Evolutionary conservation across 2,329 filamentous ascomycete genomes (phyloP), one percentile per base, ranked within the genome.

Genomic region (Talaromyces sp.): DNA sequence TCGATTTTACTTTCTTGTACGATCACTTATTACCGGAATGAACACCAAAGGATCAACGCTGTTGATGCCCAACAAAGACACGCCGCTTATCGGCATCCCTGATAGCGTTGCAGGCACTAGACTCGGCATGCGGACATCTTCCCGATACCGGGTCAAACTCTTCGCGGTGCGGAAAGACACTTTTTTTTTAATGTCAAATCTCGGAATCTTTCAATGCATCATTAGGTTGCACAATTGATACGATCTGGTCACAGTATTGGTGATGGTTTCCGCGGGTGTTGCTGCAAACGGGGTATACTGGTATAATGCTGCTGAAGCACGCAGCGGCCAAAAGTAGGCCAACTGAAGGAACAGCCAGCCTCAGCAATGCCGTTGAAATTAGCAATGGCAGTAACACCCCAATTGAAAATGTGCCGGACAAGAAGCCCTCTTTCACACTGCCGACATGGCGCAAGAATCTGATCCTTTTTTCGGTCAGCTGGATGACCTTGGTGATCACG

Each of bases 391-490:
- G 27, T 52, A 29, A 52, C 19, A 24, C n/a, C 11, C 21, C 21
- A 8, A n/a, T 14, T 46, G n/a, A 24, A 7, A n/a, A n/a, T 29
- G 17, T 27, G n/a, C 19, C 49, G 17, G 26, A 52, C 13, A 5
- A 19, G 24, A 46, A 46, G 9, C 49, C 49, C 9, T 52, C 49
- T 17, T 52, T 52, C 14, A 1, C 24, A 4, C 50, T 60, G 14
- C 71, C 73, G 9, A 59, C 54, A 58, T 77, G 75, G 75, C 71
- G 70, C 27, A 79, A 79, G 69, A 71, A 63, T 24, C 65, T 78
- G 24, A 76, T 79, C 27, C 67, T 78, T 46, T 77, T 78, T 63
- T 64, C 72, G 11, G 72, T 73, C 27, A 77, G 74, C 62, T 79
- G 75, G 75, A 73, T 76, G 68, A 74, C 76, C 1, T 67, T 79